Evolutionary conservation across 2,329 filamentous ascomycete species (phyloP).

Genomic region (Arthrobotrys conoides): DNA sequence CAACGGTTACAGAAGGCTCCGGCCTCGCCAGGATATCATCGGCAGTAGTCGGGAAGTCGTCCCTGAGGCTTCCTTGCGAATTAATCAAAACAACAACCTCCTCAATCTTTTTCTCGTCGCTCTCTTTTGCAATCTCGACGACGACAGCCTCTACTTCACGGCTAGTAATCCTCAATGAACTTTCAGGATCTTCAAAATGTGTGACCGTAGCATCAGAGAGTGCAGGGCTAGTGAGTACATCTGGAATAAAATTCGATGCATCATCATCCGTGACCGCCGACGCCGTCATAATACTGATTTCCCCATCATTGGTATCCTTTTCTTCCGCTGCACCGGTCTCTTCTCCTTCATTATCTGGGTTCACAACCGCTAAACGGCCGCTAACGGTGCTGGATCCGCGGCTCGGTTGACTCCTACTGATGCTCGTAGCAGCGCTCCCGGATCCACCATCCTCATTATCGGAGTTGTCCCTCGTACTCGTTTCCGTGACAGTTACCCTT

Average conservation of each 20-base stretch:
- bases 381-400: conserved; percentile 47
- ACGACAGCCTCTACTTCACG: conserved; percentile 50
- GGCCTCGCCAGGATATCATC: conserved; percentile 33
- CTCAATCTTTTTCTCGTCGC: conserved; percentile 39
- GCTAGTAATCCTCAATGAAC: conserved; percentile 7
- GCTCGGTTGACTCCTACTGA: conserved; percentile 38
- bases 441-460: conserved; percentile 36
- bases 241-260: conserved; percentile 42
- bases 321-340: not conserved
- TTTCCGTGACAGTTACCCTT: conserved; percentile 51
- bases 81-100: conserved; percentile 46
- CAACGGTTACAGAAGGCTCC: conserved; percentile 45
- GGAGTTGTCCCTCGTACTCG: conserved; percentile 43
- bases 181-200: conserved; percentile 26
- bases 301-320: conserved; percentile 39
- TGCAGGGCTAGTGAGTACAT: conserved; percentile 42
- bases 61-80: conserved; percentile 6
- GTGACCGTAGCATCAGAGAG: conserved; percentile 50
- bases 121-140: conserved; percentile 55
- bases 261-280: conserved; percentile 54
- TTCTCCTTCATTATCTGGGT: conserved; percentile 39
- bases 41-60: conserved; percentile 30
- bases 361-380: conserved; percentile 49
- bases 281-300: conserved; percentile 54
- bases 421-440: conserved; percentile 37